Evolutionary conservation across 352 stramenopile genomes (phyloP), one percentile per base, ranked within the genome.

Genomic region (Phytophthora sp.): DNA sequence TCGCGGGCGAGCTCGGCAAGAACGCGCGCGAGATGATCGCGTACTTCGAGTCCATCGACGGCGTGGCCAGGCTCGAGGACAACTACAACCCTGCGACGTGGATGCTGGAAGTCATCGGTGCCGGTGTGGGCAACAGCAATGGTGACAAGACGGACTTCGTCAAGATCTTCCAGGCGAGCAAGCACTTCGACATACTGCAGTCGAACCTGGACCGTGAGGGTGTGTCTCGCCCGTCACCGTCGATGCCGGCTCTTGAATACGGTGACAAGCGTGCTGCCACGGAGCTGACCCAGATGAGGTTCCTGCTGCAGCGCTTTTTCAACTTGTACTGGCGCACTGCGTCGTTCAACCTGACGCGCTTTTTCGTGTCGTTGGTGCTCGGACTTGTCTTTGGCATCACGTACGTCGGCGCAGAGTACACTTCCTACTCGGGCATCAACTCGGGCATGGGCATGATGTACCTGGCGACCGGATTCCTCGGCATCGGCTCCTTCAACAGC

Each of bases 241-340:
- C 61, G n/a, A 11, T 77, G 5, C 67, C 74, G 8, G 51, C 62
- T n/a, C 34, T 80, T 15, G 63, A 46, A 5, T 89, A 68, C 39
- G 58, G 59, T 17, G 60, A 58, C 18, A 86, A 81, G 55, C 62
- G 67, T 12, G 74, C 70, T 5, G 55, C 73, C 11, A 37, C 31
- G 0, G 53, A 63, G 15, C 41, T 57, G 23, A 43, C 50, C 4
- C 51, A 81, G 58, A 17, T 78, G 12, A 57, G 69, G 69, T 59
- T 76, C 48, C 20, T 94, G 17, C 69, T 87, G 24, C 54, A 76
- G 32, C 72, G 82, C 26, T 82, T 85, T 26, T 76, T 78, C 35
- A 77, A 55, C 53, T 77, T 88, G 42, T 97, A 97, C 61, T 96
- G 82, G 82, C 76, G 91, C n/a, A 89, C 76, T 8, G 37, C 52